Evolutionary conservation across 2,329 filamentous ascomycete genomes (phyloP).

Genomic region (Fusarium sp.): DNA sequence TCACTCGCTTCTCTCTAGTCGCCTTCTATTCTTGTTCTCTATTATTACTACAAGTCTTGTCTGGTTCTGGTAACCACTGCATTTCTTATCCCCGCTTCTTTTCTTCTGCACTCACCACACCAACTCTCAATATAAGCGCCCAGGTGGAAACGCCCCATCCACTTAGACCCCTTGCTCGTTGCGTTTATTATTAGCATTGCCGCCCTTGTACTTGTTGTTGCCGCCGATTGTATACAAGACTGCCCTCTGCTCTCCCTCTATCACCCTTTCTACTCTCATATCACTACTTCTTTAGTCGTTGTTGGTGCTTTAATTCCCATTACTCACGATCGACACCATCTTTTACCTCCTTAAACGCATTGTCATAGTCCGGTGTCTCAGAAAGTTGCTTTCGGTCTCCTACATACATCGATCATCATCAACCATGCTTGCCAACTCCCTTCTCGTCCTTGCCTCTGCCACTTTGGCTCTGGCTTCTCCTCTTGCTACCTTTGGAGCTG

Average conservation of each 20-base stretch:
- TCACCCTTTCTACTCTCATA: neutral
- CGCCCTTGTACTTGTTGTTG: conserved; percentile 31
- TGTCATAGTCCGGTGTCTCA: conserved; percentile 14
- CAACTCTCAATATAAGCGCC: conserved; percentile 39
- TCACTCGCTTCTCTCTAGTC: neutral
- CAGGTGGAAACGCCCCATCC: conserved; percentile 38
- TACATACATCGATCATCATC: neutral
- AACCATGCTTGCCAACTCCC: conserved; percentile 48
- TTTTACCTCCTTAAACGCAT: conserved; percentile 17
- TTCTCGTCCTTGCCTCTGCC: conserved; percentile 48
- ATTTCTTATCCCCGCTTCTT: conserved; percentile 19
- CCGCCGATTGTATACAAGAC: conserved; percentile 32
- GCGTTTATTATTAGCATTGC: conserved; percentile 45
- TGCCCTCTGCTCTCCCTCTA: conserved; percentile 16
- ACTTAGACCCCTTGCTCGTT: conserved; percentile 32
- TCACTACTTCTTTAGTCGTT: conserved; percentile 18
- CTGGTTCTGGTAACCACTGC: conserved; percentile 5
- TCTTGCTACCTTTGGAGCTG: conserved; percentile 20
- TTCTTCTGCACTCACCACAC: conserved; percentile 32
- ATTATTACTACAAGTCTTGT: neutral
- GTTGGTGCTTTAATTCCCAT: conserved; percentile 22
- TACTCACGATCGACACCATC: conserved; percentile 31
- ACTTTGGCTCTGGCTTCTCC: conserved; percentile 46
- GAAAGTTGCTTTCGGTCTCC: conserved; percentile 15
- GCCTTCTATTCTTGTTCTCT: conserved; percentile 1